Evolutionary conservation across 148 eudicot genomes (phyloP).

Genomic region (Agrostemma githago): DNA sequence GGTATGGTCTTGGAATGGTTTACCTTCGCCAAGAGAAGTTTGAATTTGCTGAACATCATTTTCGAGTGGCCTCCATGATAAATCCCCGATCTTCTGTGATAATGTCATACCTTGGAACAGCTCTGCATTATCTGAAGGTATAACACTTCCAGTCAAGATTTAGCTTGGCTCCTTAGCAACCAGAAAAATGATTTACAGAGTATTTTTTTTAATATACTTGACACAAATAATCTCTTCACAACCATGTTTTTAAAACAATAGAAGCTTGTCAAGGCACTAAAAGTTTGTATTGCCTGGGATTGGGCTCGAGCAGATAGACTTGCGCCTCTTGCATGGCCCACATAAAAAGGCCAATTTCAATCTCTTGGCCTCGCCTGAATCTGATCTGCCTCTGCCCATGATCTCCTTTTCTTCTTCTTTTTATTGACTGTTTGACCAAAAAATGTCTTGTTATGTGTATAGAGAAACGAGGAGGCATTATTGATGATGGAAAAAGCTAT

Average conservation of each 20-base stretch:
- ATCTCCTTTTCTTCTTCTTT: neutral
- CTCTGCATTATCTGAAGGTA: conserved; percentile 91
- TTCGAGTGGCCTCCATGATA: conserved; percentile 72
- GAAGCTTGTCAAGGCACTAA: no score
- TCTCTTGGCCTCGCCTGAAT: neutral
- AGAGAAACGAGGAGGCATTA: conserved; percentile 84
- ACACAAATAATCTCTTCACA: no score
- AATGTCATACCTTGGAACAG: conserved; percentile 93
- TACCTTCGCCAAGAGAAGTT: conserved; percentile 96
- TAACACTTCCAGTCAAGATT: neutral
- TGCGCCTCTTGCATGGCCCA: neutral
- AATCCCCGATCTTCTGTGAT: conserved; percentile 87
- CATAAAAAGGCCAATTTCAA: neutral
- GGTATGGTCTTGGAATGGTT: conserved; percentile 99
- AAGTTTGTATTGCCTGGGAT: neutral
- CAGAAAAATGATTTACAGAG: neutral
- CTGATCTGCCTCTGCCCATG: neutral
- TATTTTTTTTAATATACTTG: no score
- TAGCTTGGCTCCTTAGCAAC: neutral
- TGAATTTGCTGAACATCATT: conserved; percentile 93
- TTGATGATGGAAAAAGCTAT: conserved; percentile 86
- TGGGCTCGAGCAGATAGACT: neutral
- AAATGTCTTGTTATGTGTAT: conserved; percentile 18
- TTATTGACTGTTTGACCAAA: neutral
- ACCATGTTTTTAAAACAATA: no score